These are phyloP conservation scores for Talaromyces liani DNA, from an alignment of 495 filamentous ascomycete species.

Conservation along the genomic window DNA sequence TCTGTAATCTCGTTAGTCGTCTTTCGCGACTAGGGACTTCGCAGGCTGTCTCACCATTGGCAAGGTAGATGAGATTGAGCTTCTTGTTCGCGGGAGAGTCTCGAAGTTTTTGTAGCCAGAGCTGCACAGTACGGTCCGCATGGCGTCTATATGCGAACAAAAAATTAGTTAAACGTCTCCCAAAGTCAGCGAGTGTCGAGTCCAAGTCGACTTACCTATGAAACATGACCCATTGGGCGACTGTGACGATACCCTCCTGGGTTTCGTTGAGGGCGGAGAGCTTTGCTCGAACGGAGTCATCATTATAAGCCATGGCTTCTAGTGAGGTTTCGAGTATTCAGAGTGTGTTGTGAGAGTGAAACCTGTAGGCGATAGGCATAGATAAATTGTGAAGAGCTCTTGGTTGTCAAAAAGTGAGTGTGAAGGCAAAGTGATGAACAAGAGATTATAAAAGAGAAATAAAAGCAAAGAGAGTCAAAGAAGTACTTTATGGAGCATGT, in stretches of 20 bases:
- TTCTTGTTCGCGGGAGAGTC: constrained; percentile 77
- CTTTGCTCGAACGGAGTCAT: constrained; percentile 89
- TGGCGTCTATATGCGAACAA: constrained; percentile 55
- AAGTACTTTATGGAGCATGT: not conserved
- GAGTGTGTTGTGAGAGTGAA: not conserved
- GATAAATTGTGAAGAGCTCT: not conserved
- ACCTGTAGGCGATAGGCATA: not conserved
- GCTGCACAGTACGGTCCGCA: constrained; percentile 75
- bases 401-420: not conserved
- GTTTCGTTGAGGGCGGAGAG: constrained; percentile 92
- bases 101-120: constrained; percentile 84
- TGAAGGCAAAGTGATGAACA: not conserved
- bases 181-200: constrained; percentile 4
- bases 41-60: constrained; percentile 59
- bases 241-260: constrained; percentile 90
- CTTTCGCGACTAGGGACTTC: not conserved
- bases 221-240: constrained; percentile 99
- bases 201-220: constrained; percentile 61
- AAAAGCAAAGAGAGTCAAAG: not conserved
- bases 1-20: constrained; percentile 46
- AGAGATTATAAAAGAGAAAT: not conserved
- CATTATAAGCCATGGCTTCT: constrained; percentile 75
- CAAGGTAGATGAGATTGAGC: constrained; percentile 87
- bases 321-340: not conserved
- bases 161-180: not conserved